Evolutionary conservation across 106 monocot species (phyloP), one percentile per base, ranked within the genome.

Genomic region (Acorus gramineus): DNA sequence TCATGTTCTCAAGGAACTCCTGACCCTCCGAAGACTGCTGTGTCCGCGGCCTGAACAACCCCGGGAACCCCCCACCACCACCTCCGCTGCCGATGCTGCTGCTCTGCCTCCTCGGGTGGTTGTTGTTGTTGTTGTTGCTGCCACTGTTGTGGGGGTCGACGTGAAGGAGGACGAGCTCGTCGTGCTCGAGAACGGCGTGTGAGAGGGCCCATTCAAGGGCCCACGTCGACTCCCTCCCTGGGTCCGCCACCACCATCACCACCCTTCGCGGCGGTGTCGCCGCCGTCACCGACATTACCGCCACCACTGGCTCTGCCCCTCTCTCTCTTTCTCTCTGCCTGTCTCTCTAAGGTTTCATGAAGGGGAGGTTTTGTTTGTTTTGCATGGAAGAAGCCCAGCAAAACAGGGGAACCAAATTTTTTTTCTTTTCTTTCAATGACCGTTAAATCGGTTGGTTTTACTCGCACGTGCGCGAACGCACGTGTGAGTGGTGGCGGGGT

Each of bases 131-230:
- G 6, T 68, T 43, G 53, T 65, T 42, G 13, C 66, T 46, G 43
- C 59, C 57, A 8, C 14, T 7, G n/a, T 4, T 9, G 10, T 58
- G 44, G n/a, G 60, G 68, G 53, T 86, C 81, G 14, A 86, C 71
- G 65, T 91, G 83, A 54, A 91, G 83, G 59, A 91, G 86, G 61
- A 91, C 56, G 52, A 91, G 59, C 53, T 84, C 83, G 66, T 91
- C 86, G 14, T 84, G 63, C 59, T 91, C 83, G 48, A 86, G 68
- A 46, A 86, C 57, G 50, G 86, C 86, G 56, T 91, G 90, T 52
- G 80, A 86, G 10, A 91, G 70, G 13, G 86, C 83, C 86, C 86
- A 91, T 63, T 91, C 80, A 43, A 91, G 78, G 44, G 90, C 90
- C 4, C 83, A 83, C 7, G 73, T 70, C 8, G 90, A 73, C 63